Evolutionary conservation across 2,329 filamentous ascomycete species (phyloP), one percentile per base, ranked within the genome.

Genomic region (Atkinsonella texensis): DNA sequence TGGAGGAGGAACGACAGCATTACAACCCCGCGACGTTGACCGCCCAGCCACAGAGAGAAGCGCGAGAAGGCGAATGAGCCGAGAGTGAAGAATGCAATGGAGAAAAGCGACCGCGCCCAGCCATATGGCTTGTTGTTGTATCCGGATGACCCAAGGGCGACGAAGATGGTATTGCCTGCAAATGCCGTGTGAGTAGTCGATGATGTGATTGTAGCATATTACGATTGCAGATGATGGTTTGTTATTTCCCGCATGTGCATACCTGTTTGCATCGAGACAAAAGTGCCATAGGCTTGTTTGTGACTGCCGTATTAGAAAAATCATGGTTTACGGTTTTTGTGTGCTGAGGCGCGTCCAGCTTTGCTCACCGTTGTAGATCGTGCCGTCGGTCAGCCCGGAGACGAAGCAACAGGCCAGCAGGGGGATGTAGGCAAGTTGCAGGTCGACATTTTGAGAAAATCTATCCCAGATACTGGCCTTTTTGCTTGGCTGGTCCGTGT

Each of bases 101-200:
- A 81, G 54, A 72, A 65, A 18, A 76, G 67, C 2, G 75, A 60
- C 17, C 61, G 57, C 35, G 75, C 65, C 76, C 74, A 80, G 51
- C 74, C 77, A 51, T 69, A 69, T 3, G 75, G 75, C 53, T 76
- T 67, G 53, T 67, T 68, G 18, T 68, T 61, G 3, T 75, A 77
- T 46, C 79, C 75, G 32, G 65, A 64, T 12, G 77, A 74, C 51
- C 78, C 79, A 20, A 83, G 74, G 17, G 76, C 79, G 40, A 83
- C 70, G 65, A 83, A 81, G 58, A 83, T 75, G 10, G 80, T 83
- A 64, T 83, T 83, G 40, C 79, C 79, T 66, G 41, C 31, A 33
- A 13, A 32, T 13, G 31, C 20, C 20, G 28, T 28, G 4, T 28
- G 5, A 28, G 28, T 8, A 28, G 5, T 28, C 5, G 7, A 28